A percentile compares a stretch with the other conserved stretches of the same genome.
Conservation (phyloP, 2,329 filamentous ascomycete genomes). For the Endoconidiophora laricicola region DNA sequence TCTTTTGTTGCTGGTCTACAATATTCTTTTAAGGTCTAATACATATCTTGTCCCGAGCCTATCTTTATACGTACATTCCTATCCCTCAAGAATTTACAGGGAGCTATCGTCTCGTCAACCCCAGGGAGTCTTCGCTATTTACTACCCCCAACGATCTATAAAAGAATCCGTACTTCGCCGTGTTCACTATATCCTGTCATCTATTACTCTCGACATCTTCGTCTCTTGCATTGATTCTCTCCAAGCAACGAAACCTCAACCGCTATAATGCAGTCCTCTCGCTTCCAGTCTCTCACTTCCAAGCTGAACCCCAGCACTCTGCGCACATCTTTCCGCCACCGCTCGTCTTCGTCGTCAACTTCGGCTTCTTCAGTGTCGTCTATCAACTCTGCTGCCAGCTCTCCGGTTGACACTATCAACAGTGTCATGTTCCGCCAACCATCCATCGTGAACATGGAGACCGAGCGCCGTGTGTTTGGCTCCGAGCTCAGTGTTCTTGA, state of each 20-base stretch:
- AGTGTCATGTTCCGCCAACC: conserved; percentile 41
- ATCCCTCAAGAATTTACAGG: conserved; percentile 6
- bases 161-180: neutral
- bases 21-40: conserved; percentile 5
- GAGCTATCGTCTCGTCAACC: conserved; percentile 6
- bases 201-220: conserved; percentile 15
- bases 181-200: neutral
- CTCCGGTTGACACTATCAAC: conserved; percentile 36
- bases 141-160: neutral
- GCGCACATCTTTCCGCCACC: conserved; percentile 34
- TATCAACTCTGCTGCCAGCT: conserved; percentile 22
- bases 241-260: neutral
- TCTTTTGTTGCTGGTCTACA: conserved; percentile 1
- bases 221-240: conserved; percentile 16
- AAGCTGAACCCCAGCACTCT: conserved; percentile 33
- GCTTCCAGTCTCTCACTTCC: conserved; percentile 32
- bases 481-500: conserved; percentile 41
- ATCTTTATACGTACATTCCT: conserved; percentile 9
- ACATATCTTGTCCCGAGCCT: conserved; percentile 10
- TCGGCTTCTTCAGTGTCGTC: conserved; percentile 6
- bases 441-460: conserved; percentile 39
- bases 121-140: conserved; percentile 3
- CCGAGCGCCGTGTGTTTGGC: conserved; percentile 36
- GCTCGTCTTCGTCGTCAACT: conserved; percentile 31
- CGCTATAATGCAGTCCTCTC: conserved; percentile 29